phyloP scores from a whole-genome alignment of 768 basidiomycete species.

The Guyanaporus albipodus region DNA sequence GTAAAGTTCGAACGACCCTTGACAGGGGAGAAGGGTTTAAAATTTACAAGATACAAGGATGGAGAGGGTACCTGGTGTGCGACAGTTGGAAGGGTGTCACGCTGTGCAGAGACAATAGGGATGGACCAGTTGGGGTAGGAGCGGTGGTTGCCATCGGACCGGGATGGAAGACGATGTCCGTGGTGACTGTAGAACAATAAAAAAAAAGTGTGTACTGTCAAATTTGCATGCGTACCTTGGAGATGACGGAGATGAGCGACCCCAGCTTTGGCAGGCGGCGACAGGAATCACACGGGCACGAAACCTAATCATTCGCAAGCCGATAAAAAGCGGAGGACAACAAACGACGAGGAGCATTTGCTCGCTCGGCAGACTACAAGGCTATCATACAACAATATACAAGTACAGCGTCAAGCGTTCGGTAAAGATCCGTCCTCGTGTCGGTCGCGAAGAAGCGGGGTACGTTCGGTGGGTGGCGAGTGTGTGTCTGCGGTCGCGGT shows the following conservation, averaged over 20 bases:
- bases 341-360: conserved; percentile 11
- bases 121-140: conserved; percentile 16
- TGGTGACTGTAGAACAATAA: conserved; percentile 22
- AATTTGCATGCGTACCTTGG: conserved; percentile 30
- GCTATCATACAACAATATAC: conserved; percentile 25
- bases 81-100: no score
- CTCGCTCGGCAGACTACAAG: background rate
- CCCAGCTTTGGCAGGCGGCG: conserved; percentile 7
- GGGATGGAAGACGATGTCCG: background rate
- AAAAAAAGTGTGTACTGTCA: conserved; percentile 7
- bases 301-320: conserved; percentile 20
- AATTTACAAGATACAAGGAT: conserved; percentile 13
- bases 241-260: conserved; percentile 19
- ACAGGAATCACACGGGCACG: conserved; percentile 5
- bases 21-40: conserved; percentile 16
- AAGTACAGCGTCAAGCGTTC: conserved; percentile 13
- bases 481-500: conserved; percentile 2
- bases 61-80: no score
- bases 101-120: no score
- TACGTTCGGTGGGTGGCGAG: conserved; percentile 28
- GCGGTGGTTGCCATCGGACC: conserved; percentile 13
- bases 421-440: conserved; percentile 11
- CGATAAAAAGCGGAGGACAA: conserved; percentile 17
- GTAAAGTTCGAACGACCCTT: conserved; percentile 14
- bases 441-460: conserved; percentile 30